phyloP scores from a whole-genome alignment of 345 rosid genomes.

The Populus alba region DNA sequence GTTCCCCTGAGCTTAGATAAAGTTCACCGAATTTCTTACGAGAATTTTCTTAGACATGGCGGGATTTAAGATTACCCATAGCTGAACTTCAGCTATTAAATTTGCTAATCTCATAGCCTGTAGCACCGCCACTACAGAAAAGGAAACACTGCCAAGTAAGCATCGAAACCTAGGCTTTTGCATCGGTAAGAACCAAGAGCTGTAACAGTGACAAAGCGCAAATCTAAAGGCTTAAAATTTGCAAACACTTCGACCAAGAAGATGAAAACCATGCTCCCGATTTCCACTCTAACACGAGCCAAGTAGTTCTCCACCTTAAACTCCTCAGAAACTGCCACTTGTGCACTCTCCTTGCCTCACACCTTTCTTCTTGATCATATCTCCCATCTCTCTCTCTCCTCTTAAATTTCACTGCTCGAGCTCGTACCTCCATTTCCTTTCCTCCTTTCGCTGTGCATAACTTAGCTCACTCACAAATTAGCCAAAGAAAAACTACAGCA shows the following conservation, averaged over 20 bases:
- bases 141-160: not conserved
- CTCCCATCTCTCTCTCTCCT: not conserved
- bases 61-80: not conserved
- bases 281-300: not conserved
- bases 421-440: not conserved
- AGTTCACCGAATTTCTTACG: too few species aligned
- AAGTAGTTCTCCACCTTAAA: slow-evolving; percentile 13
- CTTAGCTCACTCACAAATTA: not conserved
- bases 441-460: not conserved
- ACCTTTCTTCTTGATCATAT: not conserved
- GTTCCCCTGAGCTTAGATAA: too few species aligned
- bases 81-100: not conserved
- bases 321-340: slow-evolving; percentile 17
- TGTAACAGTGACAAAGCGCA: not conserved
- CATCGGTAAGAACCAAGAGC: not conserved
- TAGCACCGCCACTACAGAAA: not conserved
- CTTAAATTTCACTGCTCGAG: not conserved
- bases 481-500: not conserved
- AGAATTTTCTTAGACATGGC: too few species aligned
- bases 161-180: not conserved
- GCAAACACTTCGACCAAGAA: not conserved
- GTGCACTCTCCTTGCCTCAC: slow-evolving; percentile 15
- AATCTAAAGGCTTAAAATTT: not conserved
- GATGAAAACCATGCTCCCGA: not conserved
- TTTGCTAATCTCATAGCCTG: not conserved